Percentiles rank a stretch among this genome's conserved stretches.
These are phyloP conservation scores for Protostelium mycophagum DNA, from an alignment of 78 protist genomes.

Conservation along the genomic window DNA sequence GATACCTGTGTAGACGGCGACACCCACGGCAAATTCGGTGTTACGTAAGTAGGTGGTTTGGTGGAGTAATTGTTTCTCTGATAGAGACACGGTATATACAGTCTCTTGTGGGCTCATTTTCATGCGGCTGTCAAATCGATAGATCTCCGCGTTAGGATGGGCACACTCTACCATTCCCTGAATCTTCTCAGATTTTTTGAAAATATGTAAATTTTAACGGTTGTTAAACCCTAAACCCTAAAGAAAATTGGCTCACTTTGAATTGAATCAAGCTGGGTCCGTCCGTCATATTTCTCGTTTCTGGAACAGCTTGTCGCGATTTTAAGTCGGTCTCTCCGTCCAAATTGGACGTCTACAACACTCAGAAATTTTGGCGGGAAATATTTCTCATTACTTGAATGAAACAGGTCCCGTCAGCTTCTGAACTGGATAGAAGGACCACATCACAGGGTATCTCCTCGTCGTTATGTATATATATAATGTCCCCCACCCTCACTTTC, in stretches of 20 bases:
- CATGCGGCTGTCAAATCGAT: conserved; percentile 51
- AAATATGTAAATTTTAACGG: no score
- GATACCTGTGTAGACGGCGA: conserved; percentile 66
- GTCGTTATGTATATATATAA: conserved; percentile 29
- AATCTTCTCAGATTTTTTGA: background rate
- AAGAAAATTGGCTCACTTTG: background rate
- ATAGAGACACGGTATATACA: conserved; percentile 1
- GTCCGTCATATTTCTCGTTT: conserved; percentile 15
- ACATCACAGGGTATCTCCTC: conserved; percentile 72
- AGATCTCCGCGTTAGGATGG: conserved; percentile 68
- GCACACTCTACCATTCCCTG: conserved; percentile 57
- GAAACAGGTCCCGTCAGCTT: conserved; percentile 21
- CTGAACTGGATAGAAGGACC: conserved; percentile 53
- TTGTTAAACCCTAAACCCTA: no score
- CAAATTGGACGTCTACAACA: conserved; percentile 66
- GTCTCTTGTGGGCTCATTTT: background rate
- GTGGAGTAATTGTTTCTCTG: conserved; percentile 16
- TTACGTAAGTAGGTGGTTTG: conserved; percentile 67
- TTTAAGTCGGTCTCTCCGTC: conserved; percentile 91
- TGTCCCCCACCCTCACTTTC: conserved; percentile 73
- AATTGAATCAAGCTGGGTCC: background rate
- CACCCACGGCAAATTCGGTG: conserved; percentile 45
- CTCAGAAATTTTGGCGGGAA: background rate
- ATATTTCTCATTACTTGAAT: conserved; percentile 22
- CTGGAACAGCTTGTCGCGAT: conserved; percentile 18